Conservation (phyloP, 2,329 filamentous ascomycete genomes). For the Xylariaceae sp. region DNA sequence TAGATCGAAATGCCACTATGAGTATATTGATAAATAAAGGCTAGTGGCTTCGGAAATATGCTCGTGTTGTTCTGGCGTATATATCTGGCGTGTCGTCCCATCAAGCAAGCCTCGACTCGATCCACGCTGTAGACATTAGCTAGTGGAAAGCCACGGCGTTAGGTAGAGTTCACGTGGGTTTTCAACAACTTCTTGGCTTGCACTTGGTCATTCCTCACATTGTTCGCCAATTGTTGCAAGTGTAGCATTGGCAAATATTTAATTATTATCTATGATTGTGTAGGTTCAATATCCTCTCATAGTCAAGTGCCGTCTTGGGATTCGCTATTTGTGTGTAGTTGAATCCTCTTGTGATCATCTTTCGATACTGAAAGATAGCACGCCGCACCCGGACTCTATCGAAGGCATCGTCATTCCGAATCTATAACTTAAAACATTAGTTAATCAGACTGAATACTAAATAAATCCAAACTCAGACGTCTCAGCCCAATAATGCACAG, state of each 20-base stretch:
- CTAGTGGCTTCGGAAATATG: not conserved
- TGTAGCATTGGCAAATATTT: not conserved
- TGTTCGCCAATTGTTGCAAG: conserved; percentile 11
- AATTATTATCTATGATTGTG: not conserved
- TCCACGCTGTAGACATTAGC: conserved; percentile 15
- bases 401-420: conserved; percentile 1
- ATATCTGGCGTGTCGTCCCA: conserved; percentile 23
- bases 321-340: not conserved
- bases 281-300: not conserved
- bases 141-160: conserved; percentile 13
- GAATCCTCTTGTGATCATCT: too few relatives aligned
- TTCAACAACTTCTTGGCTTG: conserved; percentile 15
- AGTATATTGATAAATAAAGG: not conserved
- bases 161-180: conserved; percentile 23
- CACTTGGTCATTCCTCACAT: conserved; percentile 8
- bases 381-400: too few relatives aligned
- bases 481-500: conserved; percentile 14
- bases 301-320: too few relatives aligned
- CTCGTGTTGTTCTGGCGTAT: conserved; percentile 27
- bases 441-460: conserved; percentile 9
- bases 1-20: not conserved
- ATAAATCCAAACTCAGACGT: conserved; percentile 16
- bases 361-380: too few relatives aligned
- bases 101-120: conserved; percentile 26
- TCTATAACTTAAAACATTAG: conserved; percentile 12